Percentiles rank a stretch among this genome's conserved stretches.
phyloP scores from a whole-genome alignment of 495 filamentous ascomycete genomes.

The Penicillium chermesinum region DNA sequence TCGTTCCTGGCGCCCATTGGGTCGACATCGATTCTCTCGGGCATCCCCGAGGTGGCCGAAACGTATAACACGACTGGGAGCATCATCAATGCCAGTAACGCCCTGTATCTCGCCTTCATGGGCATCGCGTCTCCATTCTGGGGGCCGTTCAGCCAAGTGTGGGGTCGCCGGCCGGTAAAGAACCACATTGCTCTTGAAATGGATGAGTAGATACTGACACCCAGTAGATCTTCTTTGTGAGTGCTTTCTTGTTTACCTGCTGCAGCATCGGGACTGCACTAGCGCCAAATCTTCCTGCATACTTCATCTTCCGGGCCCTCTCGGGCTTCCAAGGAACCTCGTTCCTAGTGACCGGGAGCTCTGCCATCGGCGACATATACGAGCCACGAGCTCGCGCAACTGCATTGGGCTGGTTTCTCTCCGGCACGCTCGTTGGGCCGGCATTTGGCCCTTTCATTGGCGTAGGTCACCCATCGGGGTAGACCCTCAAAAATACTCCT shows the following conservation, averaged over 20 bases:
- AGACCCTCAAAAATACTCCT: not conserved
- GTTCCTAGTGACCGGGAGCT: conserved; percentile 60
- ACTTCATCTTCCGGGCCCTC: conserved; percentile 65
- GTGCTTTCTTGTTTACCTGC: conserved; percentile 53
- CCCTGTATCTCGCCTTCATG: conserved; percentile 66
- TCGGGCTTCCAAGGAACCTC: conserved; percentile 69
- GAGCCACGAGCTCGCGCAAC: conserved; percentile 62
- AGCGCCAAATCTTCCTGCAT: conserved; percentile 59
- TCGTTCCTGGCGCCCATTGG: conserved; percentile 65
- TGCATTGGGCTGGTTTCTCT: conserved; percentile 64
- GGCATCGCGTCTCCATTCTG: conserved; percentile 61
- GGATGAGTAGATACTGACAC: not conserved
- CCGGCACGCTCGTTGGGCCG: conserved; percentile 64
- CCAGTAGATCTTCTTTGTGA: conserved; percentile 49
- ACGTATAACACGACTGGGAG: conserved; percentile 58
- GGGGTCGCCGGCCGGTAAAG: conserved; percentile 56
- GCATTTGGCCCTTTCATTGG: conserved; percentile 64
- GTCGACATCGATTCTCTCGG: conserved; percentile 64
- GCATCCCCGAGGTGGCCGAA: conserved; percentile 60
- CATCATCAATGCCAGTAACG: conserved; percentile 65
- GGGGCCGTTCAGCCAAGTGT: conserved; percentile 65
- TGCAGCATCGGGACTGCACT: conserved; percentile 64
- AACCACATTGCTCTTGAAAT: not conserved
- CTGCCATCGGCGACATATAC: conserved; percentile 61
- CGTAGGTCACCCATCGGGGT: conserved; percentile 16